Base-by-base conservation (phyloP, 1,284 basidiomycete genomes). In the Naganishia albida region DNA sequence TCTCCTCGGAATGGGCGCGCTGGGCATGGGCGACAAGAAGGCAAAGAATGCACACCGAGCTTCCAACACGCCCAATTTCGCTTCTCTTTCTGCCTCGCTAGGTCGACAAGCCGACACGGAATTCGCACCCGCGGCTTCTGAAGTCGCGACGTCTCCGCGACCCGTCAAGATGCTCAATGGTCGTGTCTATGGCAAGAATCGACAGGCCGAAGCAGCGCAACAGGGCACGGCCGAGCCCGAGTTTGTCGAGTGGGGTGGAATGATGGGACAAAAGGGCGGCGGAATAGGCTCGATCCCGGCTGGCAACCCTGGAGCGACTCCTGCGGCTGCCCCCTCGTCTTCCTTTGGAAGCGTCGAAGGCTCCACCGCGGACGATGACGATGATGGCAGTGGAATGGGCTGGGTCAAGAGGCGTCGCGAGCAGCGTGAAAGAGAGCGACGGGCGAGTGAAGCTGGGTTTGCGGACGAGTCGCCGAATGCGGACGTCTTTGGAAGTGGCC, bases 371-470 rank as follows among this genome's bases (percentile, higher is more conserved):
- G 39, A 54, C n/a, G 63, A 64, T n/a, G 77, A 78, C 46, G 76
- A 79, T 54, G 78, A 79, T 64, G 78, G 78, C 13, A 75, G 76
- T 49, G 78, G 78, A 10, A 78, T 80, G 75, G 74, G 73, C 7
- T 80, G 78, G 78, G 74, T 78, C 49, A 75, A 74, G 70, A 67
- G 67, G 49, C 67, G 78, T 10, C 68, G 77, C 25, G 75, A 78
- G 65, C 75, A 75, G 65, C 66, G 76, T n/a, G 70, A 75, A 63
- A 70, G 69, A 39, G 66, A 66, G 59, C 72, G 71, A 23, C 49
- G 66, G 2, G 71, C 68, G 67, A 73, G 62, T 38, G 67, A 65
- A 48, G 30, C 46, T 25, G 57, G 34, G 15, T 42, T 60, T 6
- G 18, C 30, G 12, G 51, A 39, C 18, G 34, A 34, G 18, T 12